phyloP scores from a whole-genome alignment of 805 yeast genomes.

The Sugiyamaella boreocaroliniensis region DNA sequence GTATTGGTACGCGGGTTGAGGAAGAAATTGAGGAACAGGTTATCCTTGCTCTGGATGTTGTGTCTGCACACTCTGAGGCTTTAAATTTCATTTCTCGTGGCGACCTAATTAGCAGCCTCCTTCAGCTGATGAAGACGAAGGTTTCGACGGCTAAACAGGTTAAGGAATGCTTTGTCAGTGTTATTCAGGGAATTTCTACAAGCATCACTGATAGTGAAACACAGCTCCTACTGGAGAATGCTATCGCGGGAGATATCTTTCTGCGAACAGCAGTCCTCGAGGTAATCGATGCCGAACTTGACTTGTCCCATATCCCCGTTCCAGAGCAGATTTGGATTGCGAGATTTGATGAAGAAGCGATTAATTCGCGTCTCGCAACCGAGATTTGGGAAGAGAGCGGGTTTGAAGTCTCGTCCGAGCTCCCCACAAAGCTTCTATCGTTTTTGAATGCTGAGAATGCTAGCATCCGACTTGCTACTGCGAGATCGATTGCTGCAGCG shows the following conservation, averaged over 20 bases:
- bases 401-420: constrained; percentile 37
- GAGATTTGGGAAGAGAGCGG: constrained; percentile 83
- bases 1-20: constrained; percentile 37
- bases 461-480: constrained; percentile 66
- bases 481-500: constrained; percentile 62
- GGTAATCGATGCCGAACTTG: constrained; percentile 72
- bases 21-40: constrained; percentile 91
- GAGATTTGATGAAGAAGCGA: constrained; percentile 62
- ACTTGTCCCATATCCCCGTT: constrained; percentile 39
- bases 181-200: constrained; percentile 70
- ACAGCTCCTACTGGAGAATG: constrained; percentile 46
- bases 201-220: constrained; percentile 54
- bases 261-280: constrained; percentile 78
- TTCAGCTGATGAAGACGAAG: constrained; percentile 54
- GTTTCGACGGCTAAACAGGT: constrained; percentile 76
- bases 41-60: constrained; percentile 65
- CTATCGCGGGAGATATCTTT: constrained; percentile 57
- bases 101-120: constrained; percentile 52
- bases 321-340: constrained; percentile 73
- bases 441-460: constrained; percentile 51
- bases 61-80: constrained; percentile 41
- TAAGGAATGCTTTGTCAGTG: constrained; percentile 72
- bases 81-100: constrained; percentile 64
- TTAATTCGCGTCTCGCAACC: constrained; percentile 56
- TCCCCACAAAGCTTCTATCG: constrained; percentile 42